A percentile compares a stretch with the other conserved stretches of the same genome.
Conservation (phyloP, 805 yeast species). For the Ogataea thermomethanolica region DNA sequence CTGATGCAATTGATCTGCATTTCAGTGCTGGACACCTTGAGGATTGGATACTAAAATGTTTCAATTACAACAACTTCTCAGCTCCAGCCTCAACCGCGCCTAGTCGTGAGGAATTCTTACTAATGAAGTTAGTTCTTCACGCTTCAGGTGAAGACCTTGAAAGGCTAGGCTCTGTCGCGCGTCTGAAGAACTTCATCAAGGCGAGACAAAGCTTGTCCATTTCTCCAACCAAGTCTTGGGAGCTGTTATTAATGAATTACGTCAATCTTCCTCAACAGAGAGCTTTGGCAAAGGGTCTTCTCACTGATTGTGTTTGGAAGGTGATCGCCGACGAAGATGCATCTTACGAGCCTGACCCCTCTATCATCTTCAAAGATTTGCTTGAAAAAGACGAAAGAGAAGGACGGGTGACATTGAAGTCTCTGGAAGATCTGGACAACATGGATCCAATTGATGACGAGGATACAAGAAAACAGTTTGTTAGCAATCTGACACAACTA, state of each 20-base stretch:
- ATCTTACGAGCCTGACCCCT: slow-evolving; percentile 80
- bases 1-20: slow-evolving; percentile 15
- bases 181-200: slow-evolving; percentile 27
- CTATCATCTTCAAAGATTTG: slow-evolving; percentile 46
- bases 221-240: slow-evolving; percentile 38
- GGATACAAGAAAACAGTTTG: slow-evolving; percentile 66
- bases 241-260: slow-evolving; percentile 40
- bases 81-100: slow-evolving; percentile 26
- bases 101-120: slow-evolving; percentile 68
- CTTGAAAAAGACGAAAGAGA: slow-evolving; percentile 33
- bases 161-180: slow-evolving; percentile 17
- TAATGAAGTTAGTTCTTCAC: slow-evolving; percentile 53
- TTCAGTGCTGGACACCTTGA: slow-evolving; percentile 30
- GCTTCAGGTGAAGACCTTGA: slow-evolving; percentile 42
- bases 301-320: slow-evolving; percentile 38
- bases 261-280: slow-evolving; percentile 49
- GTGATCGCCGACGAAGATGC: slow-evolving; percentile 47
- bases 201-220: slow-evolving; percentile 20
- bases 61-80: slow-evolving; percentile 25
- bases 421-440: slow-evolving; percentile 28
- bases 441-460: slow-evolving; percentile 75
- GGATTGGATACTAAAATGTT: slow-evolving; percentile 34
- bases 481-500: slow-evolving; percentile 66
- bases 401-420: slow-evolving; percentile 25
- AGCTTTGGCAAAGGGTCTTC: slow-evolving; percentile 37